phyloP scores from a whole-genome alignment of 2,329 filamentous ascomycete species.

The Eutypella sp. region DNA sequence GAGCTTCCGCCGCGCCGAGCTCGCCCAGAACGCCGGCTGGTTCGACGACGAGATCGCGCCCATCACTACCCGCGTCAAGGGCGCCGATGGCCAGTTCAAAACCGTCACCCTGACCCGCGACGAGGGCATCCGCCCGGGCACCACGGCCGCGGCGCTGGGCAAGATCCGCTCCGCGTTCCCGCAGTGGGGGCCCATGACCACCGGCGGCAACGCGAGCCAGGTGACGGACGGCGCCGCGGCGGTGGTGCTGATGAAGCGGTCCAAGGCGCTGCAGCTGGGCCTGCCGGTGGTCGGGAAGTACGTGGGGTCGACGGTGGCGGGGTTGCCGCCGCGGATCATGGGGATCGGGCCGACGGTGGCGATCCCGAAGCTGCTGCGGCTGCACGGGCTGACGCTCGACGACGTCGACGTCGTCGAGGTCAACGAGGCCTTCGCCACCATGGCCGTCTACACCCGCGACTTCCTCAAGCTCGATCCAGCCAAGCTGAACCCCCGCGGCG shows the following conservation, averaged over 20 bases:
- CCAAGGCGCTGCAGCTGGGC: constrained; percentile 76
- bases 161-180: constrained; percentile 92
- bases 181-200: constrained; percentile 79
- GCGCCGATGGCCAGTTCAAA: constrained; percentile 73
- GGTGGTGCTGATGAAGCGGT: constrained; percentile 89
- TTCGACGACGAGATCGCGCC: constrained; percentile 94
- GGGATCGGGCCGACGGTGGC: constrained; percentile 77
- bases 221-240: constrained; percentile 91
- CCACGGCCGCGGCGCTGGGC: constrained; percentile 72
- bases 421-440: constrained; percentile 96
- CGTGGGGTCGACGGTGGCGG: constrained; percentile 84
- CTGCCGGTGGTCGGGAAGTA: constrained; percentile 95
- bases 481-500: constrained; percentile 79
- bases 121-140: constrained; percentile 87
- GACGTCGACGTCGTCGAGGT: constrained; percentile 90
- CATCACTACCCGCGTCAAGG: constrained; percentile 76
- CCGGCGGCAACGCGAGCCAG: constrained; percentile 91
- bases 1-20: constrained; percentile 82
- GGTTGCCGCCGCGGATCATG: constrained; percentile 92
- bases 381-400: constrained; percentile 70
- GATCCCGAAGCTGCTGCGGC: constrained; percentile 76
- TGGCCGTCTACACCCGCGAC: constrained; percentile 90
- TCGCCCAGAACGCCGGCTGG: constrained; percentile 83
- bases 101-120: constrained; percentile 77
- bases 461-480: constrained; percentile 63